phyloP scores from a whole-genome alignment of 176 grass and related monocot genomes.

The Avena insularis region DNA sequence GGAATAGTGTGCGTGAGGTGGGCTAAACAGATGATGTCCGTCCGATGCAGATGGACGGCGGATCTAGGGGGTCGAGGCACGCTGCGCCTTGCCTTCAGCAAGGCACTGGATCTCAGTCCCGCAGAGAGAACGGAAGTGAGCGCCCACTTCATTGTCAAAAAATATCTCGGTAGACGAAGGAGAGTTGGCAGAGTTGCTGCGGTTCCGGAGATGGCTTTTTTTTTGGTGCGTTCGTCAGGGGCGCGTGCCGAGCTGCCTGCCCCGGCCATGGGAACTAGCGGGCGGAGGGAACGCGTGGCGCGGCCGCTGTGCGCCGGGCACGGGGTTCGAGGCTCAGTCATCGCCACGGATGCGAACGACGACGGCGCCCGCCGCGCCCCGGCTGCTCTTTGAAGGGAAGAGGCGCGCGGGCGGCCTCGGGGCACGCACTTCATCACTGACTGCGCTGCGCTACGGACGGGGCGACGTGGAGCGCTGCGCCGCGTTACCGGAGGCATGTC shows the following conservation, averaged over 20 bases:
- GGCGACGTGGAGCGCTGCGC: conserved; percentile 30
- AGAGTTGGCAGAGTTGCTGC: not conserved
- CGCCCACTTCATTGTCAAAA: not conserved
- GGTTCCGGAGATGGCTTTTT: not conserved
- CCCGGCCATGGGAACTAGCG: not conserved
- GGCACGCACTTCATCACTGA: not conserved
- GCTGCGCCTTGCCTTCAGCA: too few species aligned
- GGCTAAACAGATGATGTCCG: too few species aligned
- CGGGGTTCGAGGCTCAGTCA: too few species aligned
- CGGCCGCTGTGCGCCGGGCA: not conserved
- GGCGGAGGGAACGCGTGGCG: conserved; percentile 7
- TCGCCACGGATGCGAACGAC: not conserved
- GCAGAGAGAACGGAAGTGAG: too few species aligned
- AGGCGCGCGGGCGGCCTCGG: not conserved
- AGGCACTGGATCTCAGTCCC: too few species aligned
- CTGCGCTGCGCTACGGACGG: not conserved
- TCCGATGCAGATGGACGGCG: too few species aligned
- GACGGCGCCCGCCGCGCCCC: not conserved
- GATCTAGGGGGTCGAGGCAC: too few species aligned
- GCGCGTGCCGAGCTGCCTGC: not conserved
- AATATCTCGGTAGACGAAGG: not conserved
- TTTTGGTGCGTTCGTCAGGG: not conserved
- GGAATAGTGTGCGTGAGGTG: too few species aligned
- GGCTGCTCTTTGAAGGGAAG: not conserved
- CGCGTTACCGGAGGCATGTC: conserved; percentile 1